These are phyloP conservation scores for Aureobasidium sp. DNA, from an alignment of 2,329 filamentous ascomycete genomes.

Conservation along the genomic window DNA sequence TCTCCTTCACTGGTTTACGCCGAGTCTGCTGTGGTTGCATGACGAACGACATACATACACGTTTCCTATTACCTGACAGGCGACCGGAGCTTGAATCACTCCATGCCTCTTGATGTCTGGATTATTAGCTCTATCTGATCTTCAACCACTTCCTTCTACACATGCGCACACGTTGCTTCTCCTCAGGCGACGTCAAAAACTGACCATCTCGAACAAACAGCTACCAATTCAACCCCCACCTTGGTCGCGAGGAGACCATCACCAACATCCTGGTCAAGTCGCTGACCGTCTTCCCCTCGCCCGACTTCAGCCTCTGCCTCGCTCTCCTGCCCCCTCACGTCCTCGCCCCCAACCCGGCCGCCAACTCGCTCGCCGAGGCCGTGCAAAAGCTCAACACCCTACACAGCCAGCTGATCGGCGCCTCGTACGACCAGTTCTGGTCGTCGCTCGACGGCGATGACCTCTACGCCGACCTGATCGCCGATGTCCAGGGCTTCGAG, in stretches of 20 bases:
- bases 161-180: neutral
- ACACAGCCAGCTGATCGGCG: constrained; percentile 78
- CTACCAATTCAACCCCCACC: constrained; percentile 99
- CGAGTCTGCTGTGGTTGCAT: neutral
- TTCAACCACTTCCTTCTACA: neutral
- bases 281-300: constrained; percentile 90
- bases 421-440: constrained; percentile 92
- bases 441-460: constrained; percentile 85
- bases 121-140: constrained; percentile 69
- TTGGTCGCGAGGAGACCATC: constrained; percentile 90
- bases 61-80: constrained; percentile 98
- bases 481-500: constrained; percentile 91
- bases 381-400: constrained; percentile 78
- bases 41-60: constrained; percentile 63
- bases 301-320: constrained; percentile 89
- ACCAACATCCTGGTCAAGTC: constrained; percentile 99
- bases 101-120: constrained; percentile 52
- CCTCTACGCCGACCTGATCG: constrained; percentile 88
- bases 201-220: constrained; percentile 38
- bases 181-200: neutral
- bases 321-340: constrained; percentile 85
- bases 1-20: neutral
- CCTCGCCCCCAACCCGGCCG: constrained; percentile 51
- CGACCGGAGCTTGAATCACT: constrained; percentile 48
- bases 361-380: constrained; percentile 66